phyloP scores from a whole-genome alignment of 2,329 filamentous ascomycete genomes.

The Dryadomyces sulphureus region DNA sequence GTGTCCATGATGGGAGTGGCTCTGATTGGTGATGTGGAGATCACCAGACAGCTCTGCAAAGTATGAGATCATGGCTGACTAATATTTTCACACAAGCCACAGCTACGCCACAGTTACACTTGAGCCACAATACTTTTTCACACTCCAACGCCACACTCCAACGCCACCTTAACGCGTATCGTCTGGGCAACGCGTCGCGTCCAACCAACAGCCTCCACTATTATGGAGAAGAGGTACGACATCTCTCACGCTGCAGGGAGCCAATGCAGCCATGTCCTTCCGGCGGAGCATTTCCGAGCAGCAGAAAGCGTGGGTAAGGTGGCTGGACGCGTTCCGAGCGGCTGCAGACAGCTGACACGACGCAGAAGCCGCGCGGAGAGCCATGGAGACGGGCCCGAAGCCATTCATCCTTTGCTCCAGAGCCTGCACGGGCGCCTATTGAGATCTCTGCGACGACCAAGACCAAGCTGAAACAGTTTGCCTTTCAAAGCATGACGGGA shows the following conservation, averaged over 20 bases:
- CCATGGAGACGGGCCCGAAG: slow-evolving; percentile 42
- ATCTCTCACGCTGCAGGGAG: not conserved
- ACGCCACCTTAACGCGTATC: slow-evolving; percentile 3
- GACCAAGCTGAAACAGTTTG: slow-evolving; percentile 40
- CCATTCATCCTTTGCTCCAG: slow-evolving; percentile 25
- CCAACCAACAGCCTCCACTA: not conserved
- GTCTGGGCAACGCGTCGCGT: slow-evolving; percentile 5
- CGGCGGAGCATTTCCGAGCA: slow-evolving; percentile 27
- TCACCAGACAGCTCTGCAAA: too few relatives aligned
- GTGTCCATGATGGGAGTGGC: slow-evolving; percentile 1
- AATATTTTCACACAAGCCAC: not conserved
- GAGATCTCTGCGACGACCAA: slow-evolving; percentile 44
- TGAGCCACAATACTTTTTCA: too few relatives aligned
- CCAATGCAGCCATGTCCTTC: slow-evolving; percentile 20
- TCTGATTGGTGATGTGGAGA: too few relatives aligned
- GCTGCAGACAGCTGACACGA: slow-evolving; percentile 8
- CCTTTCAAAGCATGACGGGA: slow-evolving; percentile 3
- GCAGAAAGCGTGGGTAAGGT: slow-evolving; percentile 11
- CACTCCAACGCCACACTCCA: too few relatives aligned
- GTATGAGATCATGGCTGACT: not conserved
- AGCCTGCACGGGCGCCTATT: slow-evolving; percentile 21
- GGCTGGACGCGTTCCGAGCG: not conserved
- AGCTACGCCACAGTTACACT: too few relatives aligned
- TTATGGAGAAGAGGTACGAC: not conserved
- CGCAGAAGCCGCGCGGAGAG: slow-evolving; percentile 16